Conservation (phyloP, 2,329 filamentous ascomycete species). For the Aspergillus calidoustus region DNA sequence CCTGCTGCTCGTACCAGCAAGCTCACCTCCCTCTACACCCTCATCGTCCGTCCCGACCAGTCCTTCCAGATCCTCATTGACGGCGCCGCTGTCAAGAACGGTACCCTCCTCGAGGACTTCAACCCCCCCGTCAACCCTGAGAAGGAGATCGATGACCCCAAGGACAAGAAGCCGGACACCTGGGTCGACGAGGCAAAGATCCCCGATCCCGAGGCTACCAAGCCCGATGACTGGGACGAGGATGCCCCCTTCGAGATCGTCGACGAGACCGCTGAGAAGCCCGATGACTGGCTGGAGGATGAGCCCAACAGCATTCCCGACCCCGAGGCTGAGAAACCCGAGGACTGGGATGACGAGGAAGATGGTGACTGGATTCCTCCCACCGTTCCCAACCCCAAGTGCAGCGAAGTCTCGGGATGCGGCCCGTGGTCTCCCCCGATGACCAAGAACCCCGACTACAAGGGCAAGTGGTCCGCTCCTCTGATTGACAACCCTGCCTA, state of each 20-base stretch:
- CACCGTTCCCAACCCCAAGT: slow-evolving; percentile 93
- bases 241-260: slow-evolving; percentile 95
- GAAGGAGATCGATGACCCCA: slow-evolving; percentile 91
- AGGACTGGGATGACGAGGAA: slow-evolving; percentile 99
- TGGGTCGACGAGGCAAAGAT: slow-evolving; percentile 97
- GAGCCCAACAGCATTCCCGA: slow-evolving; percentile 84
- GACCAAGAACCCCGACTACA: slow-evolving; percentile 95
- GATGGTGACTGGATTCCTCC: slow-evolving; percentile 96
- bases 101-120: slow-evolving; percentile 93
- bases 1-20: slow-evolving; percentile 88
- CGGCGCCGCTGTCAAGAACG: slow-evolving; percentile 83
- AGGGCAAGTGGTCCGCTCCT: slow-evolving; percentile 97
- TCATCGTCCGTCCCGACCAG: slow-evolving; percentile 96
- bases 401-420: slow-evolving; percentile 88
- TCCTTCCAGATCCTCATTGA: slow-evolving; percentile 92
- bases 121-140: slow-evolving; percentile 88
- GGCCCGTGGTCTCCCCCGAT: slow-evolving; percentile 89
- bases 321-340: slow-evolving; percentile 94
- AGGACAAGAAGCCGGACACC: slow-evolving; percentile 90
- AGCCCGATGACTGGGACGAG: slow-evolving; percentile 99
- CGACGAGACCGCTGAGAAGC: slow-evolving; percentile 87
- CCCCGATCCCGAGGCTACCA: slow-evolving; percentile 86
- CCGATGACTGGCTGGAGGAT: slow-evolving; percentile 93
- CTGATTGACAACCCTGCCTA: slow-evolving; percentile 96
- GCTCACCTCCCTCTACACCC: slow-evolving; percentile 91